Percentiles rank a stretch among this genome's conserved stretches.
Conservation (phyloP, 2,329 filamentous ascomycete species). For the Fusarium siculi region DNA sequence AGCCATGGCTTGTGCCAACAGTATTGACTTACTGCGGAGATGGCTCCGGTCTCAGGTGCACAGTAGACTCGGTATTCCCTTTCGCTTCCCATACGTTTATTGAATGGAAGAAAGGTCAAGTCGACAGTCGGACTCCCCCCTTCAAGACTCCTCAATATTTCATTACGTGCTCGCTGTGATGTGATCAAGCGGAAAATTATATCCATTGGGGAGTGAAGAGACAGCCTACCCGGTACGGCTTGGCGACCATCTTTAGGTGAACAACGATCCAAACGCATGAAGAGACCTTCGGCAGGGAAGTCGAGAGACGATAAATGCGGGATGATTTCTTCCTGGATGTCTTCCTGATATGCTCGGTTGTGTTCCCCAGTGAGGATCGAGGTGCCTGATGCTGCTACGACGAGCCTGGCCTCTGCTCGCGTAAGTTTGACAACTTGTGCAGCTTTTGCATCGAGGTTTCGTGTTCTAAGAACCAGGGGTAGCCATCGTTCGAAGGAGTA, state of each 20-base stretch:
- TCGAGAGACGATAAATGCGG: constrained; percentile 38
- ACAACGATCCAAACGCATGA: constrained; percentile 55
- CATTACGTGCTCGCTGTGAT: constrained; percentile 50
- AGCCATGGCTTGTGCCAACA: constrained; percentile 52
- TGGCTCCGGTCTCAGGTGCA: constrained; percentile 44
- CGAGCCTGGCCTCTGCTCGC: constrained; percentile 43
- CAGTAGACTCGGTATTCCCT: constrained; percentile 59
- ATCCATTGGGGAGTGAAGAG: constrained; percentile 47
- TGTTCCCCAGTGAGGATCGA: constrained; percentile 39
- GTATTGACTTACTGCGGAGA: constrained; percentile 56
- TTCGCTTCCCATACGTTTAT: constrained; percentile 50
- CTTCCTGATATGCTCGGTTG: constrained; percentile 9
- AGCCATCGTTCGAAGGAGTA: constrained; percentile 57
- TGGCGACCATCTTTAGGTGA: constrained; percentile 55
- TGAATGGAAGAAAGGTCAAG: constrained; percentile 55
- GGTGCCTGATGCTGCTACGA: constrained; percentile 45
- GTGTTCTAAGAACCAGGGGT: constrained; percentile 51
- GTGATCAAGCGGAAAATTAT: constrained; percentile 53
- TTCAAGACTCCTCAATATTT: constrained; percentile 45
- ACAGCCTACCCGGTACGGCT: constrained; percentile 32
- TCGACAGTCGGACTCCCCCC: constrained; percentile 34
- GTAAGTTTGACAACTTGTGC: constrained; percentile 48
- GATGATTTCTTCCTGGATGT: constrained; percentile 42
- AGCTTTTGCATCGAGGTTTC: constrained; percentile 38
- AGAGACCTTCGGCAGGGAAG: constrained; percentile 52